Evolutionary conservation across 73 alveolate genomes (phyloP).

Genomic region (Breviolum minutum): DNA sequence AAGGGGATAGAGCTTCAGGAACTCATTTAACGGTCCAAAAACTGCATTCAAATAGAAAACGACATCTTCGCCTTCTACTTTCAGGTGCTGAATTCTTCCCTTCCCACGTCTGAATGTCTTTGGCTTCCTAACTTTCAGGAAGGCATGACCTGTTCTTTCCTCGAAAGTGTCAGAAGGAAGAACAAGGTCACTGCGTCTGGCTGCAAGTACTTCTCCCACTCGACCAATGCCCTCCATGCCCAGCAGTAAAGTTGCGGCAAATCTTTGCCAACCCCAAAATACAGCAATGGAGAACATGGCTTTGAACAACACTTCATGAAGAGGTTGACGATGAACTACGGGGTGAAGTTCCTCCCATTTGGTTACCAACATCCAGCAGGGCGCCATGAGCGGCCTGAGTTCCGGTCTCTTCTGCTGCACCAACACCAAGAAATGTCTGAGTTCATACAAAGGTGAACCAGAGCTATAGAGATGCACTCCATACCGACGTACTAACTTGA

Average conservation of each 20-base stretch:
- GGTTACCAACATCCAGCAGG: neutral
- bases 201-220: neutral
- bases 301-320: neutral
- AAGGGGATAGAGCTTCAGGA: neutral
- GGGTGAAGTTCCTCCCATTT: slow-evolving; percentile 4
- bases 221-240: neutral
- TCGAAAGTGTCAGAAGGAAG: neutral
- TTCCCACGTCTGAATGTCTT: neutral
- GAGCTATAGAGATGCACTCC: neutral
- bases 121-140: neutral
- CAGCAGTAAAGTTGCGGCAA: neutral
- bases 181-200: neutral
- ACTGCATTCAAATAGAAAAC: neutral
- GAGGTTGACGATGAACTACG: neutral
- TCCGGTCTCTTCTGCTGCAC: neutral
- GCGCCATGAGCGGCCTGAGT: neutral
- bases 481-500: neutral
- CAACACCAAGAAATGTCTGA: neutral
- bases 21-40: neutral
- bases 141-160: neutral
- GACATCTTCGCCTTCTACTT: neutral
- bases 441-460: neutral
- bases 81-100: neutral
- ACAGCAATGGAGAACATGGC: neutral
- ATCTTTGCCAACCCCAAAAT: neutral